Evolutionary conservation across 108 stramenopile species (phyloP).

Genomic region (Cylindrotheca closterium): DNA sequence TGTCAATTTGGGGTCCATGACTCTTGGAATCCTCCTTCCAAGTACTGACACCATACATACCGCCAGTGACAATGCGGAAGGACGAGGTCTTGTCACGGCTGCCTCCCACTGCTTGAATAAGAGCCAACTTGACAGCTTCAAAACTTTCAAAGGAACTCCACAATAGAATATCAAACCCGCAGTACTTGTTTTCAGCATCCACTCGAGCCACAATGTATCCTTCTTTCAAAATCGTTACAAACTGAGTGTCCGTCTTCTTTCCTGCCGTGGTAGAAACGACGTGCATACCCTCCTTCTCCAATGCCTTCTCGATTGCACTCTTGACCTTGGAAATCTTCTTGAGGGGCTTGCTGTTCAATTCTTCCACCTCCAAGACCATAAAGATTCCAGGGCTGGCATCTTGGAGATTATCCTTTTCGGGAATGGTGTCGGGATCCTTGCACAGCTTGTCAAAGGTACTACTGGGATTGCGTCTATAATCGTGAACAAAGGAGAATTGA

Average conservation of each 20-base stretch:
- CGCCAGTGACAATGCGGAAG: conserved; percentile 75
- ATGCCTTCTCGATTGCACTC: background rate
- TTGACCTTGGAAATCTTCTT: conserved; percentile 2
- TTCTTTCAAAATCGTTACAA: conserved; percentile 2
- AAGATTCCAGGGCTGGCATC: conserved; percentile 32
- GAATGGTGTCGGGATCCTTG: background rate
- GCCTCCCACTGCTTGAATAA: conserved; percentile 27
- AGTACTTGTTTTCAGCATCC: conserved; percentile 24
- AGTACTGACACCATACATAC: conserved; percentile 72
- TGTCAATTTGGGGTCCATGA: conserved; percentile 51
- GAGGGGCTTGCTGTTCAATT: conserved; percentile 22
- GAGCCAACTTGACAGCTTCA: conserved; percentile 29
- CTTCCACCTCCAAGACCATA: conserved; percentile 64
- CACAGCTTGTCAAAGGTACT: background rate
- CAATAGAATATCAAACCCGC: conserved; percentile 50
- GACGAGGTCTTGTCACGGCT: conserved; percentile 30
- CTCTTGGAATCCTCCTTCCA: conserved; percentile 72
- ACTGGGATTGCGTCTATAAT: conserved; percentile 8
- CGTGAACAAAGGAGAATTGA: conserved; percentile 8
- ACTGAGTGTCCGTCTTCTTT: background rate
- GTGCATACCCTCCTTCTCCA: conserved; percentile 25
- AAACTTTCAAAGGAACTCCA: conserved; percentile 50
- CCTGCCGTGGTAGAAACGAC: conserved; percentile 17
- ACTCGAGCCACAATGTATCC: conserved; percentile 1
- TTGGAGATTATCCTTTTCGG: conserved; percentile 15